These are phyloP conservation scores for Diplodia sapinea DNA, from an alignment of 2,329 filamentous ascomycete genomes.

Conservation along the genomic window DNA sequence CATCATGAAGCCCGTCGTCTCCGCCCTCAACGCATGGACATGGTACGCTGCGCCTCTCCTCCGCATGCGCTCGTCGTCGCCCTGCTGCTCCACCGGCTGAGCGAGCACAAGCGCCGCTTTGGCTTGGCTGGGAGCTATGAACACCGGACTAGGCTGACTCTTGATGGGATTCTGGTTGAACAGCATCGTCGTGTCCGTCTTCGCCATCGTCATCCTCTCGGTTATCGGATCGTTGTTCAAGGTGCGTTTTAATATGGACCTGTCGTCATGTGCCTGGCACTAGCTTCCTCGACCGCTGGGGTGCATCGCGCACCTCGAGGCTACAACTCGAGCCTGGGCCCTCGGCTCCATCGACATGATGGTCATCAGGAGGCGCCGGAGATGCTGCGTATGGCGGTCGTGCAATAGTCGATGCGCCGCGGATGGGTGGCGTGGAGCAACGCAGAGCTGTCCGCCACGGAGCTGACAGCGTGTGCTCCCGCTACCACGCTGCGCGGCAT, in stretches of 20 bases:
- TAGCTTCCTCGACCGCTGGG: not conserved
- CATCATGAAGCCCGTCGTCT: conserved; percentile 92
- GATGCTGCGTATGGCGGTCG: not conserved
- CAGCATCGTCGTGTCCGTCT: conserved; percentile 73
- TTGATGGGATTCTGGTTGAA: not conserved
- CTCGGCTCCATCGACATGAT: not conserved
- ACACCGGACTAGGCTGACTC: conserved; percentile 12
- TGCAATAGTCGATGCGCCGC: not conserved
- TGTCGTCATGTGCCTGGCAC: not conserved
- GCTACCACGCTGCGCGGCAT: not conserved
- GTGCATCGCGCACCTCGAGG: not conserved
- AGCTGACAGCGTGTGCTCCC: not conserved
- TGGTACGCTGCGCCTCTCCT: conserved; percentile 68
- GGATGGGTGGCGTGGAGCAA: too few relatives aligned
- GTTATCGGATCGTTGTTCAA: conserved; percentile 75
- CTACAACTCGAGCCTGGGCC: not conserved
- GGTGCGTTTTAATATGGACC: conserved; percentile 48
- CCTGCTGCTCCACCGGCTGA: not conserved
- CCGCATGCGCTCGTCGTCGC: not conserved
- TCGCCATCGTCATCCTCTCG: conserved; percentile 69
- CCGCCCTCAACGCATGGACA: conserved; percentile 91
- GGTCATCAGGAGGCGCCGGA: not conserved
- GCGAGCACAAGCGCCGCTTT: not conserved
- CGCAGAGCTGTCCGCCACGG: not conserved
- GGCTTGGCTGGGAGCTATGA: conserved; percentile 3